phyloP scores from a whole-genome alignment of 2,329 filamentous ascomycete species.

The Hypoxylon sp. region DNA sequence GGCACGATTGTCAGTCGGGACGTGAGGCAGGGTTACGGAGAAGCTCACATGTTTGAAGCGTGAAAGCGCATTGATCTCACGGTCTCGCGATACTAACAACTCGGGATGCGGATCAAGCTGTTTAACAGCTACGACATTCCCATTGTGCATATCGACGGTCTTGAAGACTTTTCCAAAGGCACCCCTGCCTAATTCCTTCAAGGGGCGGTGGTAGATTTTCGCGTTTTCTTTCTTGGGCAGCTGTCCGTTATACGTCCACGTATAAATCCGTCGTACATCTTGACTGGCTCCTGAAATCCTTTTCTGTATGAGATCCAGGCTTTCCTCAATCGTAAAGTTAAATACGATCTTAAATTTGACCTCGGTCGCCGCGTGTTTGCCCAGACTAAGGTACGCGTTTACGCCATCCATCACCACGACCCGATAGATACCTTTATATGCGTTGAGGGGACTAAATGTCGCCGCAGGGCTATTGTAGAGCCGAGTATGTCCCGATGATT shows the following conservation, averaged over 20 bases:
- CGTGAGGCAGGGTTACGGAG: background rate
- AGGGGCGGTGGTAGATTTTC: background rate
- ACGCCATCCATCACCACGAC: background rate
- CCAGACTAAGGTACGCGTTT: slow-evolving; percentile 10
- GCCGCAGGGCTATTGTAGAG: background rate
- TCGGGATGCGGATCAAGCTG: background rate
- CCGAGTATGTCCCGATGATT: slow-evolving; percentile 1
- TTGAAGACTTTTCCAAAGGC: slow-evolving; percentile 19
- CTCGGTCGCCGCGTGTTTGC: background rate
- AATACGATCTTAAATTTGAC: slow-evolving; percentile 17
- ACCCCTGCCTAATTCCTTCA: slow-evolving; percentile 12
- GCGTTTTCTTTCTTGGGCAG: background rate
- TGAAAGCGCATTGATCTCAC: background rate
- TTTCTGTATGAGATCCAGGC: background rate
- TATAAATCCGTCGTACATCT: background rate
- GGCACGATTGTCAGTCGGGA: background rate
- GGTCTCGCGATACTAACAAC: background rate
- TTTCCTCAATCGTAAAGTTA: background rate
- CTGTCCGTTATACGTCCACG: background rate
- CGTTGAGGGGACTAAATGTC: background rate
- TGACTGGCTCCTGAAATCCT: background rate
- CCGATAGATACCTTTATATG: background rate
- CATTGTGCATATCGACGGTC: slow-evolving; percentile 18
- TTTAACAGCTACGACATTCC: slow-evolving; percentile 27
- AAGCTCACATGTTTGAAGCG: slow-evolving; percentile 13